A percentile compares a stretch with the other conserved stretches of the same genome.
Evolutionary conservation across 2,329 filamentous ascomycete genomes (phyloP).

Genomic region (Sarocladium strictum): DNA sequence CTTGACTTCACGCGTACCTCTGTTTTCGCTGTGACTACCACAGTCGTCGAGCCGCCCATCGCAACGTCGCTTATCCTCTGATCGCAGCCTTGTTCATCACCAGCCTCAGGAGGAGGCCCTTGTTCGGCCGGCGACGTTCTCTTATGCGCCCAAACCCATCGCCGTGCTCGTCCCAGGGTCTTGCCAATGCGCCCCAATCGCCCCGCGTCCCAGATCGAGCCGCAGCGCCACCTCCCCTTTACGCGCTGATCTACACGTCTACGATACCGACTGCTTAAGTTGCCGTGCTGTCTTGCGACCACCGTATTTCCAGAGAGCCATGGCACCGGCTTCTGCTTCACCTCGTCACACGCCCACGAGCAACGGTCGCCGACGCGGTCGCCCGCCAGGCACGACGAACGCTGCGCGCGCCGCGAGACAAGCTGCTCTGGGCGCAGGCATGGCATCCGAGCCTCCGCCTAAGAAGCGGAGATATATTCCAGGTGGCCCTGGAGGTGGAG

Average conservation of each 20-base stretch:
- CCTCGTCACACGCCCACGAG: conserved; percentile 31
- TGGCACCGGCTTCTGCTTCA: conserved; percentile 23
- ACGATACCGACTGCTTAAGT: not conserved
- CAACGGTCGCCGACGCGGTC: conserved; percentile 40
- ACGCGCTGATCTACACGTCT: conserved; percentile 1
- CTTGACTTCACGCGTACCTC: conserved; percentile 34
- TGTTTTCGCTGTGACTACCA: conserved; percentile 25
- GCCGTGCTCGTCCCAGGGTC: not conserved
- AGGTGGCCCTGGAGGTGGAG: conserved; percentile 79
- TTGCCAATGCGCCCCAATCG: conserved; percentile 6
- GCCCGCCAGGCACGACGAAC: conserved; percentile 38
- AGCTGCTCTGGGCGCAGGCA: conserved; percentile 24
- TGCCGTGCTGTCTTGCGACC: not conserved
- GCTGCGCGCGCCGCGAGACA: conserved; percentile 34
- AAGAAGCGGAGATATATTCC: conserved; percentile 77
- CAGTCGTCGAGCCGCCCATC: conserved; percentile 19
- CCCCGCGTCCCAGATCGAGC: conserved; percentile 8
- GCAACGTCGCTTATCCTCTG: conserved; percentile 28
- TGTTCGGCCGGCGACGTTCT: not conserved
- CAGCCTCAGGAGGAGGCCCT: conserved; percentile 1
- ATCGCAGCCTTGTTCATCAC: conserved; percentile 3
- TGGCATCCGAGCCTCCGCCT: conserved; percentile 53
- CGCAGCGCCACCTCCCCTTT: conserved; percentile 6
- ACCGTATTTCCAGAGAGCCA: not conserved
- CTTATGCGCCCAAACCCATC: not conserved